Percentiles rank a stretch among this genome's conserved stretches.
phyloP scores from a whole-genome alignment of 768 basidiomycete genomes.

The Holtermannia corniformis region DNA sequence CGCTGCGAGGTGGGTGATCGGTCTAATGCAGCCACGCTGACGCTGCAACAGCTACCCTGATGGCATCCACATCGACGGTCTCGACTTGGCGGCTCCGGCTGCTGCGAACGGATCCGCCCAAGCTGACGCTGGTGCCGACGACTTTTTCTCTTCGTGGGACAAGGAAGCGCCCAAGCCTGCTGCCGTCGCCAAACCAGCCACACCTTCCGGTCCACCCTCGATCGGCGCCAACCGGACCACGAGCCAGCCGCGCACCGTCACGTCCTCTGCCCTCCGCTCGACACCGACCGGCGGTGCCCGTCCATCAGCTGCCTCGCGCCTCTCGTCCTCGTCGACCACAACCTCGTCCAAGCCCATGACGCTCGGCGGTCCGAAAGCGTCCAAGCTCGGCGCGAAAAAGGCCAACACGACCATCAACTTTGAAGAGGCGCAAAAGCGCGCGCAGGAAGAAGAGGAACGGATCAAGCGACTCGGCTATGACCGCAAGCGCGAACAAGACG shows the following conservation, averaged over 20 bases:
- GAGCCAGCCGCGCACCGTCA: conserved; percentile 40
- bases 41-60: conserved; percentile 56
- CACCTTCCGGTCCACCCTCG: conserved; percentile 20
- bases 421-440: conserved; percentile 84
- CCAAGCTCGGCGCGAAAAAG: conserved; percentile 71
- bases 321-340: conserved; percentile 30
- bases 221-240: conserved; percentile 49
- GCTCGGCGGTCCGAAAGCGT: conserved; percentile 53
- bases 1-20: conserved; percentile 46
- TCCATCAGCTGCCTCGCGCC: conserved; percentile 39
- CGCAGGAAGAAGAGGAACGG: conserved; percentile 82
- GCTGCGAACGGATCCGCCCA: conserved; percentile 36
- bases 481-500: conserved; percentile 69
- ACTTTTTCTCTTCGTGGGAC: conserved; percentile 97
- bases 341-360: conserved; percentile 43
- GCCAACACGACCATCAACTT: conserved; percentile 75
- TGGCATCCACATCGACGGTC: conserved; percentile 74
- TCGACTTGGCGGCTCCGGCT: conserved; percentile 43
- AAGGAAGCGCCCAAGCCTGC: conserved; percentile 54
- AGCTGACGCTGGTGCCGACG: conserved; percentile 48
- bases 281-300: conserved; percentile 41
- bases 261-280: conserved; percentile 41
- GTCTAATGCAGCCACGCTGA: not conserved
- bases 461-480: conserved; percentile 89
- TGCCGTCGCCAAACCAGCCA: conserved; percentile 33